Percentiles rank a stretch among this genome's conserved stretches.
These are phyloP conservation scores for Orbilia ellipsospora DNA, from an alignment of 2,329 filamentous ascomycete genomes.

Conservation along the genomic window DNA sequence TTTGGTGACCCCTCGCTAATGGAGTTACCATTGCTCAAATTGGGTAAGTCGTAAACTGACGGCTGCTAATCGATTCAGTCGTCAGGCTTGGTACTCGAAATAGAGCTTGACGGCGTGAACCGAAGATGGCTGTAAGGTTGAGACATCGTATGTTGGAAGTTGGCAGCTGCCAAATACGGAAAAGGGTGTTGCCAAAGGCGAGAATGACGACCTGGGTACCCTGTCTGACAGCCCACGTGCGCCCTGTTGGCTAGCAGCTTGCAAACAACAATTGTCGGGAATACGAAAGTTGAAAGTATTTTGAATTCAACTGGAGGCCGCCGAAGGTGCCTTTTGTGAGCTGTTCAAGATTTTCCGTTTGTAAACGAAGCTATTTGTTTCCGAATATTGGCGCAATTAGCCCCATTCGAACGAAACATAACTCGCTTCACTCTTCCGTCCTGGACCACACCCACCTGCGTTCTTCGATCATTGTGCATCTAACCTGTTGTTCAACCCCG, in stretches of 20 bases:
- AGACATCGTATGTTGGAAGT: background rate
- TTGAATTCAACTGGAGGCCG: constrained; percentile 1
- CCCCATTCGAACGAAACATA: too few relatives aligned
- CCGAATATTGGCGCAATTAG: too few relatives aligned
- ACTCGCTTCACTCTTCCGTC: too few relatives aligned
- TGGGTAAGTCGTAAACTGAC: background rate
- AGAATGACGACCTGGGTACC: background rate
- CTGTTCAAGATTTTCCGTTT: too few relatives aligned
- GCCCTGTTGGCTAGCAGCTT: background rate
- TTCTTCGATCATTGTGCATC: background rate
- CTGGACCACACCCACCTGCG: too few relatives aligned
- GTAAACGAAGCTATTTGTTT: too few relatives aligned
- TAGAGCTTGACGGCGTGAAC: background rate
- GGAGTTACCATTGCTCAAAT: constrained; percentile 7
- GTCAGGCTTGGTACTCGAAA: constrained; percentile 3
- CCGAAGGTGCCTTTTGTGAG: background rate
- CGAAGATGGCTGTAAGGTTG: too few relatives aligned
- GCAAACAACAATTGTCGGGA: too few relatives aligned
- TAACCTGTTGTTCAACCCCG: constrained; percentile 7
- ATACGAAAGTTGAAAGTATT: too few relatives aligned
- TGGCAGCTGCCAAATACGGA: constrained; percentile 32
- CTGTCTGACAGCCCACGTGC: constrained; percentile 35
- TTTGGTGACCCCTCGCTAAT: constrained; percentile 28
- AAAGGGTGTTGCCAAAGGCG: constrained; percentile 30
- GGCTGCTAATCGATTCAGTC: background rate